Percentiles rank a stretch among this genome's conserved stretches.
Evolutionary conservation across 169 alveolate genomes (phyloP).

Genomic region (Eimeria acervulina): DNA sequence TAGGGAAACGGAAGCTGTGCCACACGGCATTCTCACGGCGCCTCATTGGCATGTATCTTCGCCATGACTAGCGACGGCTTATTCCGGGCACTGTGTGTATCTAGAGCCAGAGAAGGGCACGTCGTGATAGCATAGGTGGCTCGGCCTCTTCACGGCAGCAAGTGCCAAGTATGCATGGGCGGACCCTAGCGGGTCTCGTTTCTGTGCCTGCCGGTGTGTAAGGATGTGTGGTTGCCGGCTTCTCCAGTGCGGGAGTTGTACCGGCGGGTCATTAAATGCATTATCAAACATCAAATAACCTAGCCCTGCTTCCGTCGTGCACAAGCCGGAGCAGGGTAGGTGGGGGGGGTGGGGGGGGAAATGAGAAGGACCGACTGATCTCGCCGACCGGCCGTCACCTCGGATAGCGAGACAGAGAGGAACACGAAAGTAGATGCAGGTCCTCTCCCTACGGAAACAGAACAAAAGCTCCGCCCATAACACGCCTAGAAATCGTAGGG

Average conservation of each 20-base stretch:
- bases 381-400: constrained; percentile 47
- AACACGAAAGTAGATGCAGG: background rate
- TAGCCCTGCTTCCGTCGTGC: background rate
- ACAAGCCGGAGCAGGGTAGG: background rate
- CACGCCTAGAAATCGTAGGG: constrained; percentile 63
- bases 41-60: background rate
- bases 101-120: background rate
- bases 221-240: constrained; percentile 59
- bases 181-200: constrained; percentile 31
- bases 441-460: background rate
- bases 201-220: constrained; percentile 25
- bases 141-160: constrained; percentile 48
- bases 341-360: background rate
- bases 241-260: constrained; percentile 71
- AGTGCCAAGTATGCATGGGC: background rate
- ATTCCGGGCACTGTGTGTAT: background rate
- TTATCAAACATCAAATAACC: constrained; percentile 24
- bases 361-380: background rate
- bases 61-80: constrained; percentile 6
- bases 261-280: constrained; percentile 21
- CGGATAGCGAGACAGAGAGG: constrained; percentile 9
- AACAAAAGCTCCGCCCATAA: background rate
- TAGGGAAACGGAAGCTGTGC: constrained; percentile 47
- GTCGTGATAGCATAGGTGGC: constrained; percentile 32
- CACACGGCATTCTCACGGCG: constrained; percentile 31